Evolutionary conservation across 352 stramenopile genomes (phyloP), one percentile per base, ranked within the genome.

Genomic region (Pythium volutum): DNA sequence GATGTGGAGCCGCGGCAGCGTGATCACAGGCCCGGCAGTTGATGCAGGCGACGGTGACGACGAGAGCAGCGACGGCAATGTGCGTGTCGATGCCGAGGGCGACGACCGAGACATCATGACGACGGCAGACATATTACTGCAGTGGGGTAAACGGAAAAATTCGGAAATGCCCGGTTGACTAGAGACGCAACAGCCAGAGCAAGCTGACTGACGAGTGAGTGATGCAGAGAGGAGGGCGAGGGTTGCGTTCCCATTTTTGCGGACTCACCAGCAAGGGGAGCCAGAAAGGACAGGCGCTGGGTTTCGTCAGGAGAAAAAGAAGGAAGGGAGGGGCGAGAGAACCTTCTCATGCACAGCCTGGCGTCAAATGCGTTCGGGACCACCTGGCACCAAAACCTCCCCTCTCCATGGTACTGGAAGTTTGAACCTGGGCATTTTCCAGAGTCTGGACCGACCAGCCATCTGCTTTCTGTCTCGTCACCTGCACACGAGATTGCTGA

Each of bases 1-100:
- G 63, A 70, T 53, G 26, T 56, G 63, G 38, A 70, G 63, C 15
- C 56, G 55, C 20, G 63, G 63, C 41, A 70, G 55, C 22, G 56
- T 63, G 62, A 69, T 69, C 26, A 60, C 49, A 2, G 54, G 4
- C 6, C 43, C 7, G 12, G 27, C 23, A 14, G 48, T 5, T 20
- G 53, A 57, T 11, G 54, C 33, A 20, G 61, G 36, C 22, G 52
- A 26, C 39, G 18, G 41, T 18, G 43, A 34, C 2, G 47, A 25
- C 31, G 61, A 18, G 23, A 53, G 43, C 23, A 67, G 45, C 26
- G 61, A 54, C 25, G 59, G 59, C 31, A 67, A 26, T 1, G 36
- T 12, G n/a, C 41, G 34, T 4, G 18, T 16, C 5, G 48, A 22
- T 2, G 42, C 14, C 1, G 46, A 29, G 14, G 53, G 26, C 33